Evolutionary conservation across 1,284 basidiomycete genomes (phyloP), one percentile per base, ranked within the genome.

Genomic region (Ustilago esculenta): DNA sequence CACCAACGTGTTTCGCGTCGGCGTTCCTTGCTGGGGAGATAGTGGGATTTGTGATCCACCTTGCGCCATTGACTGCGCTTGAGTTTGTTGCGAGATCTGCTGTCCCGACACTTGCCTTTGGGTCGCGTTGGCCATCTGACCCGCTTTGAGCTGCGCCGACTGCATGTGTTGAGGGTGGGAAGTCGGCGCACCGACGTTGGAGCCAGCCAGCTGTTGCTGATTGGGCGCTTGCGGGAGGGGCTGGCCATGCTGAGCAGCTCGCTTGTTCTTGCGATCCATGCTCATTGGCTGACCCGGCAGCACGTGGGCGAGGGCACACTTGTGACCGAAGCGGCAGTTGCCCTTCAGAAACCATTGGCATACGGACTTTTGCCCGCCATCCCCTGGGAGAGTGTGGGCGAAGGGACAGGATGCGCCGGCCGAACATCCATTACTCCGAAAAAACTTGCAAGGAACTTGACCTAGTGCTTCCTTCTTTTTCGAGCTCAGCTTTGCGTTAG

Each of bases 211-310:
- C 29, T 51, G 57, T 12, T 40, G 42, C 51, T 51, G 53, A n/a
- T 42, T 20, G 5, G 56, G 30, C 30, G 33, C 41, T 46, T 65
- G 66, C 12, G 71, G 71, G n/a, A 70, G 41, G 1, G 71, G 66
- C 45, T 65, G 70, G 14, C 72, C 72, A n/a, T 79, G 85, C 79
- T 97, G 94, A 1, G 93, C 92, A 10, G 92, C 91, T 79, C 95
- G 93, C 86, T 98, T 98, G 85, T 98, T 98, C 86, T 96, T 95
- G 71, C 94, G 86, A 82, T 98, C 95, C 92, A 97, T 96, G 47
- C 79, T 81, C 75, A 79, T 76, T 71, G 87, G 90, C 84, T 98
- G 94, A 5, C 94, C 95, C 3, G 94, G 94, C 4, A 95, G 86
- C 49, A 98, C 86, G 81, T 98, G 95, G 1, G 94, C 94, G 41